Evolutionary conservation across 352 stramenopile genomes (phyloP).

Genomic region (Peronosclerospora sorghi): DNA sequence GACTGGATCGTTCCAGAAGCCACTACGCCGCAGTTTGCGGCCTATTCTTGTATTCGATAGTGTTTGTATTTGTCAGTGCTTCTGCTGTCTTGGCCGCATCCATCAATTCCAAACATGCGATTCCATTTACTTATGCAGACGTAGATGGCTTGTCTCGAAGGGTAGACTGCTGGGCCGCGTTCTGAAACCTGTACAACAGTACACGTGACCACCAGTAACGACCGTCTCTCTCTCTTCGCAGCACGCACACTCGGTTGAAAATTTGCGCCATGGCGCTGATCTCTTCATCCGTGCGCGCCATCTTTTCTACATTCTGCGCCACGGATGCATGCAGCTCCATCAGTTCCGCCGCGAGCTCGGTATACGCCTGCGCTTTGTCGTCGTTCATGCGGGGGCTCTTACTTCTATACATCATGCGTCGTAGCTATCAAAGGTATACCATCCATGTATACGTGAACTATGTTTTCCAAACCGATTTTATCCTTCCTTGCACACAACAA

Average conservation of each 20-base stretch:
- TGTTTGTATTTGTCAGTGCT: background rate
- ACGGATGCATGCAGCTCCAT: constrained; percentile 64
- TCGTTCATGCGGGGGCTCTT: no score
- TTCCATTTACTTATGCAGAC: no score
- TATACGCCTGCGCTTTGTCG: constrained; percentile 49
- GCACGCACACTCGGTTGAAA: constrained; percentile 62
- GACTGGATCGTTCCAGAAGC: constrained; percentile 40
- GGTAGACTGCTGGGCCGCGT: no score
- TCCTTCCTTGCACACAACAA: no score
- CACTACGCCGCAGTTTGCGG: constrained; percentile 58
- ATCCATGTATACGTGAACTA: no score
- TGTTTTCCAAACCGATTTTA: no score
- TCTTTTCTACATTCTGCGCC: constrained; percentile 65
- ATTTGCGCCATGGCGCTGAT: constrained; percentile 59
- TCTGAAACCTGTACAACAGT: constrained; percentile 32
- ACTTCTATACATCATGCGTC: no score
- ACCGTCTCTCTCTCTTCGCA: background rate
- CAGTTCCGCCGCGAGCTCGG: constrained; percentile 45
- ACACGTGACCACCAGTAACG: background rate
- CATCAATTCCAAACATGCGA: no score
- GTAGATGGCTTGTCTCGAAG: no score
- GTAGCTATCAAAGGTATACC: no score
- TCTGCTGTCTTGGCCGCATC: background rate
- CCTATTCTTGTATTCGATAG: constrained; percentile 52
- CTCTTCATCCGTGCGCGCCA: constrained; percentile 54